Base-by-base conservation (phyloP, 805 yeast genomes). In the Candida montana region DNA sequence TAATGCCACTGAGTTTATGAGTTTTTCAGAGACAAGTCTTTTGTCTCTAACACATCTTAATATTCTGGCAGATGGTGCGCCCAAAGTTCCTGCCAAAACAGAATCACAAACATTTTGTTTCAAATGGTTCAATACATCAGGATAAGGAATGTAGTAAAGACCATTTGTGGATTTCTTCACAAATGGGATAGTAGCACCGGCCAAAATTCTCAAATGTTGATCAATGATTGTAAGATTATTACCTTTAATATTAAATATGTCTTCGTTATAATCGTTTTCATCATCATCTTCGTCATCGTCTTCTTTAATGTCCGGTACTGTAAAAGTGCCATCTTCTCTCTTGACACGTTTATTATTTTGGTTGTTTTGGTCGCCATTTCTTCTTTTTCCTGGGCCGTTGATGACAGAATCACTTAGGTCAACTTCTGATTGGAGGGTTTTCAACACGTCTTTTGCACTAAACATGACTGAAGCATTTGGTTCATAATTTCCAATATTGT, bases 11-110 rank as follows among this genome's bases (percentile, higher is more conserved):
- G 84, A 81, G 30, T 88, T 77, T 38, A 93, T 74, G 16, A 81
- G 69, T 55, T 91, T 90, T 55, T 93, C 99, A 48, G 95, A 95
- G 8, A 83, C 82, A 35, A 88, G 69, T 48, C 79, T 78, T 53
- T 77, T 70, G 9, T 72, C 73, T 43, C 85, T 77, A 26, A 93
- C 73, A 51, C 95, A 84, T 48, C 95, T 79, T 45, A 91, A 64
- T 3, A 93, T 69, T 40, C 96, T 73, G 41, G 84, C 71, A 0
- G 90, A 77, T 15, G 81, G 73, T 8, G 72, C 65, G 1, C 93
- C 93, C 45, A 84, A 63, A 0, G 85, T 72, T 2, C 78, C 64
- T 42, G 79, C 75, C 32, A 85, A 55, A 20, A 80, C 57, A 33
- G 77, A 73, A 48, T 82, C 85, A 52, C 72, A 75, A 15, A 72